phyloP scores from a whole-genome alignment of 2,329 filamentous ascomycete species.

The Arthrinium puccinioides region DNA sequence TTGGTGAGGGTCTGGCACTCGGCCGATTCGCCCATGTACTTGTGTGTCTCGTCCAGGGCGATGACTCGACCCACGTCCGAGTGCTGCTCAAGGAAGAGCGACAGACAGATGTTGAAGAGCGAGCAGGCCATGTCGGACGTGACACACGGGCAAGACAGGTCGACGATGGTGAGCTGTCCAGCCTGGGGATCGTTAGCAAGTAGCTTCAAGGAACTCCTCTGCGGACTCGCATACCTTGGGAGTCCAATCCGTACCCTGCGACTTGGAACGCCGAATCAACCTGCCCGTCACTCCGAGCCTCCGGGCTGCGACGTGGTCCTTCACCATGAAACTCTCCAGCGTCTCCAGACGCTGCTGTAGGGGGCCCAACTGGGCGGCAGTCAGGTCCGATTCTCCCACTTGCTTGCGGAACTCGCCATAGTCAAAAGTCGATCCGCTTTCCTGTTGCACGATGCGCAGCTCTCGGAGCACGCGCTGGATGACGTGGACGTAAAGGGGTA shows the following conservation, averaged over 20 bases:
- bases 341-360: constrained; percentile 54
- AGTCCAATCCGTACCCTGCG: constrained; percentile 19
- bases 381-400: constrained; percentile 31
- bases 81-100: constrained; percentile 54
- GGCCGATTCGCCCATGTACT: constrained; percentile 56
- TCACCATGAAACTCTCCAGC: constrained; percentile 55
- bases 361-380: constrained; percentile 41
- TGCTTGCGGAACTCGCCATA: constrained; percentile 39
- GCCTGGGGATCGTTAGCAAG: constrained; percentile 18
- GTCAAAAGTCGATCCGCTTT: constrained; percentile 29
- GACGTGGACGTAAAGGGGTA: constrained; percentile 53
- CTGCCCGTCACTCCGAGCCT: background rate
- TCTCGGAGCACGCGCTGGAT: constrained; percentile 49
- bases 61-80: constrained; percentile 48
- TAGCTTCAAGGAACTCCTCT: constrained; percentile 13
- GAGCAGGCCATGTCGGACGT: constrained; percentile 59
- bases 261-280: too few relatives aligned
- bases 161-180: constrained; percentile 57
- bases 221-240: constrained; percentile 13
- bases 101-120: constrained; percentile 66
- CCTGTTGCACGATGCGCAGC: constrained; percentile 40
- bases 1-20: constrained; percentile 54
- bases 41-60: constrained; percentile 72
- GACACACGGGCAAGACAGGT: constrained; percentile 67
- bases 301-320: constrained; percentile 11